Base-by-base conservation (phyloP, 2,329 filamentous ascomycete species). In the Aspergillus sp. region DNA sequence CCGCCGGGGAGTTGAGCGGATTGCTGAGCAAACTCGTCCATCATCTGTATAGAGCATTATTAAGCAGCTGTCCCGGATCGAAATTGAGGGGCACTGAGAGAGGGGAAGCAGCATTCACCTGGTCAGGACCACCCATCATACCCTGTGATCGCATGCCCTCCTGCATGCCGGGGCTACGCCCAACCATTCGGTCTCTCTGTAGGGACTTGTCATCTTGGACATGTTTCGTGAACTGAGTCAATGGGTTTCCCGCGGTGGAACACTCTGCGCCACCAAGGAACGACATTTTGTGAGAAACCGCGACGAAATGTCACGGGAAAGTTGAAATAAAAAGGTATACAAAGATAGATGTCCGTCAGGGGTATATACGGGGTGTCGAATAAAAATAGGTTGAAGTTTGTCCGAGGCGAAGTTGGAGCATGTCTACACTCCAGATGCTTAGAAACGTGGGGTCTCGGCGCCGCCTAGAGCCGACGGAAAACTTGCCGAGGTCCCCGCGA, bases 221-320 rank as follows among this genome's bases (percentile, higher is more conserved):
- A 76, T 97, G 93, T 78, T 99, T 99, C 64, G 93, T 91, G 76
- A 99, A 96, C 81, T 98, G 95, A 73, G 91, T 93, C 69, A 99
- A 87, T 57, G 96, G 95, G 77, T 99, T 99, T 71, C 89, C 91
- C 64, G 90, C 92, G 61, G 95, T 96, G 56, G 93, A 98, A 83
- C 95, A 99, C 80, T 98, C 95, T 68, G 93, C 90, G 68, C 93
- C 93, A 77, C 91, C 91, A 69, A 98, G 84, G 76, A 99, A 98
- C 55, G 93, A 97, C 93, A 99, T 98, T 65, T 61, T 81, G 64
- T 52, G 37, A 6, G 7, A 37, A 46, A n/a, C 17, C 37, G 53
- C 45, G 41, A 39, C 33, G 17, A 31, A 35, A 11, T 43, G 47
- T 47, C 43, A 25, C 21, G n/a, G 31, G n/a, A 37, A 43, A 31